Percentiles rank a stretch among this genome's conserved stretches.
Evolutionary conservation across 345 rosid genomes (phyloP).

Genomic region (Dimocarpus longan): DNA sequence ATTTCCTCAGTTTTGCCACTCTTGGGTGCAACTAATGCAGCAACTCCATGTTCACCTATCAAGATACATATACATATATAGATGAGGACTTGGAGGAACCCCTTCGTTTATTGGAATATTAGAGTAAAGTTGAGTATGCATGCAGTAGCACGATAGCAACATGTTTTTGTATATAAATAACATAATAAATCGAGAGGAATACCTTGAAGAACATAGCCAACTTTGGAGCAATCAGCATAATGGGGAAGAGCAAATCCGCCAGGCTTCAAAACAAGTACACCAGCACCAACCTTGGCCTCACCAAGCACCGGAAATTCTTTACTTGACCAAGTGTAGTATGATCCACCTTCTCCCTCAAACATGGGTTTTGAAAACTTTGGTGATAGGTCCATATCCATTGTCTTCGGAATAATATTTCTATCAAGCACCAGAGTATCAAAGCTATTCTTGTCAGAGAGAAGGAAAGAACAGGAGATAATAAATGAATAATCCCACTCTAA

Average conservation of each 20-base stretch:
- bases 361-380: not conserved
- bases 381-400: not conserved
- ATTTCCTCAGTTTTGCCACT: conserved; percentile 2
- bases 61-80: not conserved
- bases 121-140: no score
- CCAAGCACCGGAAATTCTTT: conserved; percentile 26
- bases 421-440: no score
- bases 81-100: no score
- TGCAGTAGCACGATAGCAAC: no score
- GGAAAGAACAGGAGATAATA: no score
- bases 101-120: no score
- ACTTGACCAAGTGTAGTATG: conserved; percentile 31
- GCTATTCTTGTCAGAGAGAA: not conserved
- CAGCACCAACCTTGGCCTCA: conserved; percentile 30
- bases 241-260: conserved; percentile 41
- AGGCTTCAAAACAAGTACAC: conserved; percentile 28
- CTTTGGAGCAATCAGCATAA: conserved; percentile 36
- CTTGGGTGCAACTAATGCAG: conserved; percentile 31
- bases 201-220: conserved; percentile 45
- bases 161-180: no score
- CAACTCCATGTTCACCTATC: conserved; percentile 28
- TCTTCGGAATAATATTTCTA: no score
- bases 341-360: conserved; percentile 21
- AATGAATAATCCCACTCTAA: no score
- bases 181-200: not conserved